These are phyloP conservation scores for Pisolithus thermaeus DNA, from an alignment of 1,284 basidiomycete species.

Conservation along the genomic window DNA sequence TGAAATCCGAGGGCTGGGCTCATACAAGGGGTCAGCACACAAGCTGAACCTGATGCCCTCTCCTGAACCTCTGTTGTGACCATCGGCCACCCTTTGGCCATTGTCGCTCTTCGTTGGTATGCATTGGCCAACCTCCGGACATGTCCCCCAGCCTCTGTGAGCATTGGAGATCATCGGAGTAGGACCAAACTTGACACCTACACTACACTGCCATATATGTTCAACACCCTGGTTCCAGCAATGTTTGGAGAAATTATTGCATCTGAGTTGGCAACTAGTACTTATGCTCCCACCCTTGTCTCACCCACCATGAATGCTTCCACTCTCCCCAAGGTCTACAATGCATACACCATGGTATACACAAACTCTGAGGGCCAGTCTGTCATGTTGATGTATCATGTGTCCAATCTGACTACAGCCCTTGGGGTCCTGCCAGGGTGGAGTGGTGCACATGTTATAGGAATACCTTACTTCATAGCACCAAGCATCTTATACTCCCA, in stretches of 20 bases:
- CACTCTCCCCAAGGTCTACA: conserved; percentile 43
- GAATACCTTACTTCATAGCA: conserved; percentile 5
- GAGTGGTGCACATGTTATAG: conserved; percentile 13
- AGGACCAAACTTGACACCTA: conserved; percentile 25
- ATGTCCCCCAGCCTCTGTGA: too few relatives aligned
- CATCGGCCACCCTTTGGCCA: too few relatives aligned
- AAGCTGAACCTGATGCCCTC: too few relatives aligned
- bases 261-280: conserved; percentile 61
- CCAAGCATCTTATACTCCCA: background rate
- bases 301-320: conserved; percentile 32
- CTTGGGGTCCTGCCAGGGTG: conserved; percentile 47
- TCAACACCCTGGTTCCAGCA: conserved; percentile 62
- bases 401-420: conserved; percentile 34
- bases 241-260: conserved; percentile 46
- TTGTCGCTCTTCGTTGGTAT: too few relatives aligned
- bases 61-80: too few relatives aligned
- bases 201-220: conserved; percentile 61
- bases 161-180: too few relatives aligned
- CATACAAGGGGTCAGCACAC: too few relatives aligned
- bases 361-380: conserved; percentile 42
- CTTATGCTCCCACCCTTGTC: conserved; percentile 55
- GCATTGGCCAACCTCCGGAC: too few relatives aligned
- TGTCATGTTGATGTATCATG: conserved; percentile 39
- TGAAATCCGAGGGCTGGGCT: too few relatives aligned
- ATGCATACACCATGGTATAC: conserved; percentile 38